These are phyloP conservation scores for Porogramme epimiltina DNA, from an alignment of 1,284 basidiomycete genomes.

Conservation along the genomic window DNA sequence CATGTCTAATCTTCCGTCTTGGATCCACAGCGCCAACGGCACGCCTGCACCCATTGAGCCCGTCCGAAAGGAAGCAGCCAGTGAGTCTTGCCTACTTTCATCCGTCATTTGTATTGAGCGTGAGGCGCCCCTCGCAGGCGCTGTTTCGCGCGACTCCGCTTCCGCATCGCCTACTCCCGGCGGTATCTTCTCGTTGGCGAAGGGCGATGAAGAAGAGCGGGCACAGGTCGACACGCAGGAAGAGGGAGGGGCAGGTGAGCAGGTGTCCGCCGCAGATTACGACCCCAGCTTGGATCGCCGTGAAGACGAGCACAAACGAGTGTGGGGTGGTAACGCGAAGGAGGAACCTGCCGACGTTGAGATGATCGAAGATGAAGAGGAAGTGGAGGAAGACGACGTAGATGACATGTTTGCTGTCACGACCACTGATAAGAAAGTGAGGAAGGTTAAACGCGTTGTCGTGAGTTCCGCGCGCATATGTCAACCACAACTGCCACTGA, in stretches of 20 bases:
- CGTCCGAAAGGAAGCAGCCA: background rate
- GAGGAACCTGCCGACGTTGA: conserved; percentile 48
- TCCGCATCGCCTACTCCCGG: conserved; percentile 57
- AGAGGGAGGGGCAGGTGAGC: conserved; percentile 57
- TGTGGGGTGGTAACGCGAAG: conserved; percentile 48
- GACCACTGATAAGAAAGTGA: conserved; percentile 59
- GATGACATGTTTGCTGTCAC: conserved; percentile 89
- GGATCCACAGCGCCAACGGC: conserved; percentile 48
- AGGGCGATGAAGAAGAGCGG: conserved; percentile 54
- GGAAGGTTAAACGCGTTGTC: conserved; percentile 56
- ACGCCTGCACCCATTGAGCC: conserved; percentile 30
- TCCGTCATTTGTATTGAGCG: too few relatives aligned
- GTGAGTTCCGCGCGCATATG: conserved; percentile 39
- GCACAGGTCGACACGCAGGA: conserved; percentile 41
- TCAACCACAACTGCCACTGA: background rate
- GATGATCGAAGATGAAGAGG: conserved; percentile 60
- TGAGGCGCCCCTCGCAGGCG: background rate
- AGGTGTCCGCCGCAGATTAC: conserved; percentile 91
- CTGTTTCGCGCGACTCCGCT: conserved; percentile 42
- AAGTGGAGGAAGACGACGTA: conserved; percentile 70
- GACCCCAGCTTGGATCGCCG: conserved; percentile 85
- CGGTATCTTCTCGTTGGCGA: conserved; percentile 57
- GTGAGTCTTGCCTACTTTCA: too few relatives aligned
- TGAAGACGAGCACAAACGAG: conserved; percentile 77
- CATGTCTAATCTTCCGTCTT: conserved; percentile 63